Conservation (phyloP, 768 basidiomycete species). For the Suillus brevipes region DNA sequence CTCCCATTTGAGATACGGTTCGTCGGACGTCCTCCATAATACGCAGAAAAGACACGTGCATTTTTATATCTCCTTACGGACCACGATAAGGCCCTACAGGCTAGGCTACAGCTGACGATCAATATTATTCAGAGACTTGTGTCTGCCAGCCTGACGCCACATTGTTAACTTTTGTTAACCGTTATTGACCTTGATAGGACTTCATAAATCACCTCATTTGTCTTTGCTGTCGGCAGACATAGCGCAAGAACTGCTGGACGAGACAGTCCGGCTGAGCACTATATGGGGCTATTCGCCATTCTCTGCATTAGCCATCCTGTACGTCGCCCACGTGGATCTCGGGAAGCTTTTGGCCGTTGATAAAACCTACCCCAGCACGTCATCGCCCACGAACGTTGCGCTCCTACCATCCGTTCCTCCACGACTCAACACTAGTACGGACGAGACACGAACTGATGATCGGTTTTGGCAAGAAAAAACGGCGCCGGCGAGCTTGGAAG, state of each 20-base stretch:
- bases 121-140: conserved; percentile 66
- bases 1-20: conserved; percentile 61
- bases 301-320: conserved; percentile 73
- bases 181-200: conserved; percentile 69
- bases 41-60: background rate
- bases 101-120: conserved; percentile 49
- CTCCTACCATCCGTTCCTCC: conserved; percentile 71
- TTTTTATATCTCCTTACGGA: conserved; percentile 42
- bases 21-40: conserved; percentile 10
- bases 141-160: conserved; percentile 56
- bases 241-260: conserved; percentile 59
- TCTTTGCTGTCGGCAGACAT: conserved; percentile 41
- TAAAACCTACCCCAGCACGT: conserved; percentile 51
- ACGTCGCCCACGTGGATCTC: conserved; percentile 71
- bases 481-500: conserved; percentile 73
- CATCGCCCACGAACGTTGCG: conserved; percentile 16
- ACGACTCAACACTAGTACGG: conserved; percentile 58
- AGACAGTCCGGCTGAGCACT: conserved; percentile 54
- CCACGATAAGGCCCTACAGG: conserved; percentile 43
- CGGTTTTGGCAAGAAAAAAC: conserved; percentile 67
- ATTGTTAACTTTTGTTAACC: conserved; percentile 59
- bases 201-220: conserved; percentile 69
- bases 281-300: conserved; percentile 52
- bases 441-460: conserved; percentile 62
- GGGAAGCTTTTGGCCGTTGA: conserved; percentile 82